Evolutionary conservation across 345 rosid species (phyloP), one percentile per base, ranked within the genome.

Genomic region (Sonneratia alba): DNA sequence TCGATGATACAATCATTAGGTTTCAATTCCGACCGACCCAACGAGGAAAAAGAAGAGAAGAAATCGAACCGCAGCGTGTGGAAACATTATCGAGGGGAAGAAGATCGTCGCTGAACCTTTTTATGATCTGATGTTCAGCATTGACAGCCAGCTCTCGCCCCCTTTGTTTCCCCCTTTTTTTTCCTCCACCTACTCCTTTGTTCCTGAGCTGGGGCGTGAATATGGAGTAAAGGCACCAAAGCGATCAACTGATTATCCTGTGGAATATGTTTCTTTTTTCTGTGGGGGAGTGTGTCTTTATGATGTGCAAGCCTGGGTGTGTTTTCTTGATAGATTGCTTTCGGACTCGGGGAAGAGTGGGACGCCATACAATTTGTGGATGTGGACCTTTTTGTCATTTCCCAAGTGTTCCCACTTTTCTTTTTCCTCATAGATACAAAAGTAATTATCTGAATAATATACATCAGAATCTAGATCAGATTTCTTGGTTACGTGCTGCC

Each of bases 311-410:
- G 63, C 22, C 3, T 42, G 45, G 10, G 45, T 42, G 45, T 42
- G 45, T 42, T 42, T 42, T 42, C 45, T 42, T 42, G 45, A 42
- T 42, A 4, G 45, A 42, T 57, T 63, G 69, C 69, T 62, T 24
- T 47, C 66, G 27, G 6, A 45, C 22, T 48, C 4, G 47, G 22
- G 37, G 40, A 43, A 62, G 62, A 47, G 68, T 32, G 32, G 27
- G 43, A 43, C 59, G 63, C 21, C 73, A 36, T 42, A 59, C 40
- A 40, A 71, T 32, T 56, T 27, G 67, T 15, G 67, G 63, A 57
- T 57, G 34, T 11, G 63, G 63, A 57, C 73, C 73, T 42, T 71
- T 38, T 56, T 71, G 67, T 71, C 73, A 57, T 43, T 59, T 71
- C 73, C 22, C 45, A 19, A 57, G 63, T n/a, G 34, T 57, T 10